A percentile compares a stretch with the other conserved stretches of the same genome.
These are phyloP conservation scores for Ophiorrhiza pumila DNA, from an alignment of 257 asterid species.

Conservation along the genomic window DNA sequence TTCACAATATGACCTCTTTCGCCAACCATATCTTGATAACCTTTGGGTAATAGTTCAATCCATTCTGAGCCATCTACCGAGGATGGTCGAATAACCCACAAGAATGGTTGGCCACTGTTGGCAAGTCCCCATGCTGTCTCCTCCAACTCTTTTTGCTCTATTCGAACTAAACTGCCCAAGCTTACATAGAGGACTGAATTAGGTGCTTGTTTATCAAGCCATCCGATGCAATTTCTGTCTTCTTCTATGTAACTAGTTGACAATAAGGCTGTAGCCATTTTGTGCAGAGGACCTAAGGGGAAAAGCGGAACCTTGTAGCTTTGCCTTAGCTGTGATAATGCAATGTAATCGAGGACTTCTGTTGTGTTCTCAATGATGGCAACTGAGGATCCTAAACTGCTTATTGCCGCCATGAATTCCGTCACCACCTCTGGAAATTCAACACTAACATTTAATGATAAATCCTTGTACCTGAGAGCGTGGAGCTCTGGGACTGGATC, in stretches of 20 bases:
- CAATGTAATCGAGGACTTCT: constrained; percentile 26
- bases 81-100: constrained; percentile 30
- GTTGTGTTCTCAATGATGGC: constrained; percentile 31
- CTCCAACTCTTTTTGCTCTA: constrained; percentile 21
- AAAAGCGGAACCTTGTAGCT: constrained; percentile 29
- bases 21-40: not conserved
- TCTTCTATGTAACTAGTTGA: constrained; percentile 22
- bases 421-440: constrained; percentile 9
- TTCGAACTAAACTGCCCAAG: constrained; percentile 26
- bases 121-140: constrained; percentile 39
- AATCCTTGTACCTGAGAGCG: constrained; percentile 33
- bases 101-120: constrained; percentile 25
- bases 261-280: constrained; percentile 14
- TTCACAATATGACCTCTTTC: constrained; percentile 27
- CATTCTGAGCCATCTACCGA: constrained; percentile 8
- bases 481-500: constrained; percentile 26
- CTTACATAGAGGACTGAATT: constrained; percentile 32
- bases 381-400: constrained; percentile 17
- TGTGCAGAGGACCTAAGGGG: constrained; percentile 37
- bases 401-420: not conserved
- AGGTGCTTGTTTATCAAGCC: constrained; percentile 32
- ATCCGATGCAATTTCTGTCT: constrained; percentile 20
- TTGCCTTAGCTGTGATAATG: constrained; percentile 15
- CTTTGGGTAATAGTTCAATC: constrained; percentile 23
- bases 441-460: not conserved